These are phyloP conservation scores for Xylaria sp. DNA, from an alignment of 2,329 filamentous ascomycete genomes.

Conservation along the genomic window DNA sequence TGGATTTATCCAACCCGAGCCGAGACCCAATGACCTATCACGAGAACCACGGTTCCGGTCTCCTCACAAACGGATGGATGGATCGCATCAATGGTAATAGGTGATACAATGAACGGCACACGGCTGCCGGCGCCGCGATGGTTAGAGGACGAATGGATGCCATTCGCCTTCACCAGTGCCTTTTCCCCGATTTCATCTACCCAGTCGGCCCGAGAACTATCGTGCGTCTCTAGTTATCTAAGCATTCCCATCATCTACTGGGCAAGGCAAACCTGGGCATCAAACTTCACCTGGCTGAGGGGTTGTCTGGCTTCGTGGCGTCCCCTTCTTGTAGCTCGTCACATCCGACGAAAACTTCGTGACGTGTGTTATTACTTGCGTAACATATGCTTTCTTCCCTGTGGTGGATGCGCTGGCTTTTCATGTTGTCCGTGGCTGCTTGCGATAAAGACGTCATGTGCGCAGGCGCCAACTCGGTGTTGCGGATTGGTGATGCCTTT, in stretches of 20 bases:
- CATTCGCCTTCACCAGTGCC: not conserved
- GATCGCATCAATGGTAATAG: not conserved
- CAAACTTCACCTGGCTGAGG: not conserved
- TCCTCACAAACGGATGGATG: not conserved
- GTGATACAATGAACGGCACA: conserved; percentile 1
- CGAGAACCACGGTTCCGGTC: not conserved
- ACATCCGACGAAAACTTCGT: not conserved
- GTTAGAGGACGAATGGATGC: not conserved
- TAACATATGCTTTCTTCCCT: not conserved
- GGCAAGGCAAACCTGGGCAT: not conserved
- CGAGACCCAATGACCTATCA: not conserved
- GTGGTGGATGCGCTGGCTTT: not conserved
- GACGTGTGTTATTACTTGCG: not conserved
- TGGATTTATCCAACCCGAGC: conserved; percentile 20
- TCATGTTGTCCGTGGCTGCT: conserved; percentile 13
- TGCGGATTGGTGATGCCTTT: not conserved
- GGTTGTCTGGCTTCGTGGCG: not conserved
- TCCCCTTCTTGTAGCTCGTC: conserved; percentile 2
- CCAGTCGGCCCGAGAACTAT: conserved; percentile 22
- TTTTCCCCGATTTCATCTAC: conserved; percentile 16
- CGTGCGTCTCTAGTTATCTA: not conserved
- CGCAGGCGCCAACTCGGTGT: not conserved
- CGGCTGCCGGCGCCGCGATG: conserved; percentile 3
- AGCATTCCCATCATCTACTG: too few species aligned
- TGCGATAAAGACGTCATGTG: not conserved